A percentile compares a stretch with the other conserved stretches of the same genome.
phyloP scores from a whole-genome alignment of 2,329 filamentous ascomycete species.

The Zarea fungicola region DNA sequence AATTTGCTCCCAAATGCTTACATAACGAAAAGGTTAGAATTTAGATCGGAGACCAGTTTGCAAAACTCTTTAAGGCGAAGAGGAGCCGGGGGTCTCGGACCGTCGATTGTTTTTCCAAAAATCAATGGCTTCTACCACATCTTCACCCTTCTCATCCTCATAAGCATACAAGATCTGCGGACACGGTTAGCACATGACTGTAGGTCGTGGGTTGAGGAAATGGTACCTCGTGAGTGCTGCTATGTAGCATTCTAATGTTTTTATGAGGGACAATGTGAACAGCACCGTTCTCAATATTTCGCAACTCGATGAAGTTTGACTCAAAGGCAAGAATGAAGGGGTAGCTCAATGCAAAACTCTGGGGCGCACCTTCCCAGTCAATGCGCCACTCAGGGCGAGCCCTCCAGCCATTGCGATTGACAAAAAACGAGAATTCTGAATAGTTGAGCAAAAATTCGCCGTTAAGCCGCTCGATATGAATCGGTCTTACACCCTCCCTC shows the following conservation, averaged over 20 bases:
- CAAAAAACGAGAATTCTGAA: conserved; percentile 98
- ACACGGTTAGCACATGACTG: conserved; percentile 13
- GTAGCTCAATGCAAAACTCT: conserved; percentile 88
- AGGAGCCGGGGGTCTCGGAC: conserved; percentile 34
- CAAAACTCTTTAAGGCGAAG: conserved; percentile 15
- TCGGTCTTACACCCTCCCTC: conserved; percentile 88
- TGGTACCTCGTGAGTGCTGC: conserved; percentile 95
- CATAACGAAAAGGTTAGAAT: no score
- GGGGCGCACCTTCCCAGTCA: conserved; percentile 91
- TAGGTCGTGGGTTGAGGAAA: background rate
- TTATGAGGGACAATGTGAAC: conserved; percentile 95
- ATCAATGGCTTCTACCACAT: conserved; percentile 90
- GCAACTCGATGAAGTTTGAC: conserved; percentile 93
- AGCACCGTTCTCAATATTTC: conserved; percentile 89
- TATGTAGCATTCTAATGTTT: conserved; percentile 96
- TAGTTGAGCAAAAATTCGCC: conserved; percentile 98
- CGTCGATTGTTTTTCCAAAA: conserved; percentile 76
- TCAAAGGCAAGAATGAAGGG: conserved; percentile 98
- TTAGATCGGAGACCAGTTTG: no score
- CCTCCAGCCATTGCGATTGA: conserved; percentile 97
- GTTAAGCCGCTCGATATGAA: conserved; percentile 95
- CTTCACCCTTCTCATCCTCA: conserved; percentile 89
- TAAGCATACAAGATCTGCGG: conserved; percentile 93
- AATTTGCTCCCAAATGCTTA: conserved; percentile 4
- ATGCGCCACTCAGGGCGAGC: conserved; percentile 95